These are phyloP conservation scores for Metschnikowia hibisci DNA, from an alignment of 805 yeast genomes.

Conservation along the genomic window DNA sequence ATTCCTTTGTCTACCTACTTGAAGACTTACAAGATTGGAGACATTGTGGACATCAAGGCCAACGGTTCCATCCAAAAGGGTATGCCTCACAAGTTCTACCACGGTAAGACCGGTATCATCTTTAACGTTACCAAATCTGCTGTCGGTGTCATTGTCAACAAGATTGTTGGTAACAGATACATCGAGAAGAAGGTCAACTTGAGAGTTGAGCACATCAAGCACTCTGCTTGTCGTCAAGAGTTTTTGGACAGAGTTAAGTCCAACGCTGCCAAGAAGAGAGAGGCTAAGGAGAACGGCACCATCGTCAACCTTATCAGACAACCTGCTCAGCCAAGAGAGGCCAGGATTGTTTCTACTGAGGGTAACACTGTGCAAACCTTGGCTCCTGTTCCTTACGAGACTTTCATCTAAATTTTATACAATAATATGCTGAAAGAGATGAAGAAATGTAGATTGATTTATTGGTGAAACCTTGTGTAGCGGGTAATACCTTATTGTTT, in stretches of 20 bases:
- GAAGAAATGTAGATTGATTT: neutral
- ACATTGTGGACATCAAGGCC: slow-evolving; percentile 98
- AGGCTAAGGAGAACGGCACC: slow-evolving; percentile 93
- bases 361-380: slow-evolving; percentile 90
- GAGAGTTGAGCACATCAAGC: slow-evolving; percentile 98
- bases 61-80: slow-evolving; percentile 99
- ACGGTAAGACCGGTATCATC: slow-evolving; percentile 99
- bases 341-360: slow-evolving; percentile 78
- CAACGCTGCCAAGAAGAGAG: slow-evolving; percentile 89
- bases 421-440: slow-evolving; percentile 9
- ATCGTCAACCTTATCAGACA: slow-evolving; percentile 93
- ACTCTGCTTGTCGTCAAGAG: slow-evolving; percentile 99
- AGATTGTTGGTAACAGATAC: slow-evolving; percentile 99
- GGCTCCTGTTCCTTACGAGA: slow-evolving; percentile 99
- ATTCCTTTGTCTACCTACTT: slow-evolving; percentile 94
- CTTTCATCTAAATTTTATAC: slow-evolving; percentile 74
- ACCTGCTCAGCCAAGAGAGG: slow-evolving; percentile 96
- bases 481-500: too few species aligned
- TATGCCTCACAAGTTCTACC: slow-evolving; percentile 99
- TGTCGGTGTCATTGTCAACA: slow-evolving; percentile 97
- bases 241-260: slow-evolving; percentile 97
- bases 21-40: slow-evolving; percentile 98
- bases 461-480: too few species aligned
- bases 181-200: slow-evolving; percentile 97
- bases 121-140: slow-evolving; percentile 98